These are phyloP conservation scores for Xylaria intraflava DNA, from an alignment of 495 filamentous ascomycete genomes.

Conservation along the genomic window DNA sequence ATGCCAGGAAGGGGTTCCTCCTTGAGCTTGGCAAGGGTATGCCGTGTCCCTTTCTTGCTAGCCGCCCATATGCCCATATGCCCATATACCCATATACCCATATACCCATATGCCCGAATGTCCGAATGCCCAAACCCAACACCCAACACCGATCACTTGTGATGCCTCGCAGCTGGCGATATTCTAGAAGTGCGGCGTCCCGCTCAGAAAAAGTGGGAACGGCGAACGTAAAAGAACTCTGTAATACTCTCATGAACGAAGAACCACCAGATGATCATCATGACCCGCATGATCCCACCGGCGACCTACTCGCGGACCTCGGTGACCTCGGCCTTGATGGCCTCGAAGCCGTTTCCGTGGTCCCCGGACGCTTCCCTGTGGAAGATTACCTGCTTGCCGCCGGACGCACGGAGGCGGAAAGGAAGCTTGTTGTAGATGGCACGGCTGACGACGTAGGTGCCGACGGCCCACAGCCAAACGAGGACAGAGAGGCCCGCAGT, in stretches of 20 bases:
- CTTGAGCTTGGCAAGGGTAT: no score
- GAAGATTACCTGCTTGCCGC: constrained; percentile 19
- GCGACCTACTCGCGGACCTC: constrained; percentile 25
- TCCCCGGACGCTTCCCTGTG: constrained; percentile 2
- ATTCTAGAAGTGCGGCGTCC: not conserved
- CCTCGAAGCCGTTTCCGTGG: constrained; percentile 5
- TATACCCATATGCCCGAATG: not conserved
- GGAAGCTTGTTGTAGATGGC: constrained; percentile 36
- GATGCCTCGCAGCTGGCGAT: not conserved
- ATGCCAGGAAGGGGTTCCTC: not conserved
- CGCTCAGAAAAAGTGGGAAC: not conserved
- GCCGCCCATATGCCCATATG: no score
- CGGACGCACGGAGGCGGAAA: constrained; percentile 12
- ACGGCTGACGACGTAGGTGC: constrained; percentile 48
- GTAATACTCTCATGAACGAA: constrained; percentile 16
- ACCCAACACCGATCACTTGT: not conserved
- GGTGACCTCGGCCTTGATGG: constrained; percentile 17
- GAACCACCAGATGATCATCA: constrained; percentile 22
- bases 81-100: no score
- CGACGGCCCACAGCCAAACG: constrained; percentile 58
- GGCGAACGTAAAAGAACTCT: constrained; percentile 10
- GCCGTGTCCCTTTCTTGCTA: no score
- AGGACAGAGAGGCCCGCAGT: constrained; percentile 49
- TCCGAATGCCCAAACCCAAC: no score
- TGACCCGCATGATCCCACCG: constrained; percentile 18